Conservation (phyloP, 495 filamentous ascomycete species). For the Penicillium atrosanguineum region DNA sequence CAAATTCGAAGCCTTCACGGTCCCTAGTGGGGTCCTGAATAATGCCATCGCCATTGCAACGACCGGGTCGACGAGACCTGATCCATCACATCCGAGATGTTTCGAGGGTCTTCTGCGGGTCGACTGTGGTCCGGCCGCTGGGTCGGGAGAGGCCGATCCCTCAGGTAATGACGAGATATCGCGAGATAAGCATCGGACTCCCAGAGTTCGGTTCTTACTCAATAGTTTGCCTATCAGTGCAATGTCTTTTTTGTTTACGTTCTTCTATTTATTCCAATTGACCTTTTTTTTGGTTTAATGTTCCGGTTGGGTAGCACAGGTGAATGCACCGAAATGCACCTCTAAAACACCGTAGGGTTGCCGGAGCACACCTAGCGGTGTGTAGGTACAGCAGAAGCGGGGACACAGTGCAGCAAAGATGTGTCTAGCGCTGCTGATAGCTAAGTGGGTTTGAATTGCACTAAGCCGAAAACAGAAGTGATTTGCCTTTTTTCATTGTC, state of each 20-base stretch:
- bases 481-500: neutral
- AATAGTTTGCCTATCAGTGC: neutral
- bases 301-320: neutral
- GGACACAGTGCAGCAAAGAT: neutral
- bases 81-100: constrained; percentile 18
- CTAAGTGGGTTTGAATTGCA: neutral
- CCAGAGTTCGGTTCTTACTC: neutral
- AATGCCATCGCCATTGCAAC: constrained; percentile 26
- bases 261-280: neutral
- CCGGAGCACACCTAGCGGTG: neutral
- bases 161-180: constrained; percentile 13
- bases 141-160: constrained; percentile 9
- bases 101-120: constrained; percentile 6
- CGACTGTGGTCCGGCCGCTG: neutral
- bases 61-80: constrained; percentile 24
- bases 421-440: neutral
- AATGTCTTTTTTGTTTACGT: neutral
- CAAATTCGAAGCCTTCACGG: constrained; percentile 34
- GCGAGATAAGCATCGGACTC: neutral
- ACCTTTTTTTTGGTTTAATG: neutral
- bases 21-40: constrained; percentile 16
- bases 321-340: neutral
- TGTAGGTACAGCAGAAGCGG: neutral
- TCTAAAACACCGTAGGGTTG: neutral
- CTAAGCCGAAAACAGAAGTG: neutral